Evolutionary conservation across 495 filamentous ascomycete genomes (phyloP), one percentile per base, ranked within the genome.

Genomic region (Sporormia fimetaria): DNA sequence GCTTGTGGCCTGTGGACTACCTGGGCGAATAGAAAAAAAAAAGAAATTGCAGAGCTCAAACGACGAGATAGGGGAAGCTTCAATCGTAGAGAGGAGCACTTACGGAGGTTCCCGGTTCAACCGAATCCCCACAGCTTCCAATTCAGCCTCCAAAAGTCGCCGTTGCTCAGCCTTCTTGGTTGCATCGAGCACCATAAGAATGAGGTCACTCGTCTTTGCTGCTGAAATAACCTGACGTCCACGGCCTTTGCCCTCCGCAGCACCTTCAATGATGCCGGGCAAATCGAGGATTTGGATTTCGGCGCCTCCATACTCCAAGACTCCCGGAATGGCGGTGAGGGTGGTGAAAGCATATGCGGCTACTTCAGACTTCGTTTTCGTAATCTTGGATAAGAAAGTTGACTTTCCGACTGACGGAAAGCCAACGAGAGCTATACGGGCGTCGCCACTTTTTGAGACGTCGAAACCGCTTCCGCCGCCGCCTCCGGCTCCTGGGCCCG

Each of bases 381-480:
- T 99, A 63, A 99, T 94, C 57, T 99, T 96, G 42, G 92, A 95
- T 21, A 99, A 64, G 55, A 99, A 95, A 0, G 92, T 99, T 6
- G 92, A 99, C 66, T 99, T 99, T 55, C 92, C 92, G 31, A 99
- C 92, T 1, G 92, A 99, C 0, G 92, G 92, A 49, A 99, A 96
- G 28, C 92, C 92, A 37, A 99, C 92, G 11, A 99, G 75, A 1
- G 92, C 88, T 58, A 99, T 95, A 41, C 92, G 81, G 0, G 92
- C 92, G 67, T 99, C 92, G 49, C 92, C 92, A 52, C 78, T 85
- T 63, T 99, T 99, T 61, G 80, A 87, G 29, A 99, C 92, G 57
- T 99, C 92, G 65, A 99, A 99, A 10, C 92, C 92, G 2, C 73
- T 67, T 2, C 86, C 85, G 18, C 66, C 75, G 17, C 81, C 77